Evolutionary conservation across 2,329 filamentous ascomycete species (phyloP).

Genomic region (Fusarium protoensiforme): DNA sequence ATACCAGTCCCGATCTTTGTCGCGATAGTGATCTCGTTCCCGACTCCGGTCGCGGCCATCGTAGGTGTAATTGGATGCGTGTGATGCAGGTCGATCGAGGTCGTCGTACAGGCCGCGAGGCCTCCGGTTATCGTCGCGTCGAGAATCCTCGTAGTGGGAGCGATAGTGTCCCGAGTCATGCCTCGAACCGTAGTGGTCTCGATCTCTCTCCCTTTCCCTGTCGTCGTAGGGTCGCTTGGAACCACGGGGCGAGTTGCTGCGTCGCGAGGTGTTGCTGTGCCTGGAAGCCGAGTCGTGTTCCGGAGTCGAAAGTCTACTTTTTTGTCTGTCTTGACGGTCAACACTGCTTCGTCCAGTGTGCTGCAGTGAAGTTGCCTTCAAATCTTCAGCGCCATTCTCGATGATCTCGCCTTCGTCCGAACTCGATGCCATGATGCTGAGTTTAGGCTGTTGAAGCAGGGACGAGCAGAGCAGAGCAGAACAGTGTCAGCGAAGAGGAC

Average conservation of each 20-base stretch:
- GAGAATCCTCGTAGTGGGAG: conserved; percentile 70
- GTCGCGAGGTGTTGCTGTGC: conserved; percentile 55
- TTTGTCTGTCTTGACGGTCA: conserved; percentile 92
- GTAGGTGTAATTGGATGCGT: conserved; percentile 56
- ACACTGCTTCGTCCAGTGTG: conserved; percentile 81
- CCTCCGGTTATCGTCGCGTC: conserved; percentile 59
- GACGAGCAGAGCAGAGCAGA: conserved; percentile 27
- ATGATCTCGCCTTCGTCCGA: conserved; percentile 90
- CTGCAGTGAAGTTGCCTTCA: conserved; percentile 90
- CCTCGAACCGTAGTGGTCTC: conserved; percentile 64
- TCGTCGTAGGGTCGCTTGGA: conserved; percentile 76
- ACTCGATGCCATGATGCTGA: conserved; percentile 61
- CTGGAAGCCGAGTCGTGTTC: conserved; percentile 60
- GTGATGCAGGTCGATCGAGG: conserved; percentile 62
- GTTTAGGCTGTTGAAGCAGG: conserved; percentile 24
- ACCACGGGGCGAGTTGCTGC: conserved; percentile 70
- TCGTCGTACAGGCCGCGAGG: conserved; percentile 66
- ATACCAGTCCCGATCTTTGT: conserved; percentile 58
- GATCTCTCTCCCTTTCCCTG: conserved; percentile 54
- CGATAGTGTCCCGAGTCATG: conserved; percentile 70
- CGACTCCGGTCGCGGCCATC: conserved; percentile 59
- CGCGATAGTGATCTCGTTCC: conserved; percentile 50
- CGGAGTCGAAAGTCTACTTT: conserved; percentile 69
- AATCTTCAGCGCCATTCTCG: conserved; percentile 72
- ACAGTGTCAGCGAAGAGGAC: conserved; percentile 52